Evolutionary conservation across 2,329 filamentous ascomycete species (phyloP), one percentile per base, ranked within the genome.

Genomic region (Myriosclerotinia scirpicola): DNA sequence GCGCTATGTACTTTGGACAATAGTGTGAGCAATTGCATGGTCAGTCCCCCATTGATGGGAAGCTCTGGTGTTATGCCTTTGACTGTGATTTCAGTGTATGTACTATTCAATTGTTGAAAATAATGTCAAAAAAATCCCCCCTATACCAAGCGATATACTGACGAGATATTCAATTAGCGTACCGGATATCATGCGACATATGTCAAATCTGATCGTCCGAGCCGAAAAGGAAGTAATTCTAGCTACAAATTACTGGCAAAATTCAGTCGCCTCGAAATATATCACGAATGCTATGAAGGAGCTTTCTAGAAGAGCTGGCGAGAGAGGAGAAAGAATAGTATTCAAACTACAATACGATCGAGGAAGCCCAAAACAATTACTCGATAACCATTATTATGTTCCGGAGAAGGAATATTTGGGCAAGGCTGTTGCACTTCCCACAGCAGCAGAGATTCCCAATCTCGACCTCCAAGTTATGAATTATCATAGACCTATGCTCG

Each of bases 341-440:
- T 84, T 93, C 67, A 93, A 92, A 75, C 79, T 94, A 69, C 85
- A 93, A 72, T 93, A 92, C 75, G 91, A 93, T 75, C 83, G 89
- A 12, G 90, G 89, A 11, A 86, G 84, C 67, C 77, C 85, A 2
- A 85, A 84, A 67, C 89, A 92, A 76, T 77, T 87, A 1, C 71
- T 87, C 50, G 84, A 90, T n/a, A 85, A 88, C 11, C 90, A 90
- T 68, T 83, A 88, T 50, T 73, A 81, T 1, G 85, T 92, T 6
- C 71, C 80, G 0, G 82, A 84, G 54, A 81, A 83, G 42, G 83
- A 85, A 15, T 92, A 87, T 69, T 82, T 85, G 0, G 81, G 83
- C 12, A 80, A 80, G 3, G 80, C 83, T 3, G 83, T 93, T 12
- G 80, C 81, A 2, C 77, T 93, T 0, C 90, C 91, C 0, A 72